Percentiles rank a stretch among this genome's conserved stretches.
These are phyloP conservation scores for Fusarium euwallaceae DNA, from an alignment of 2,329 filamentous ascomycete genomes.

Conservation along the genomic window DNA sequence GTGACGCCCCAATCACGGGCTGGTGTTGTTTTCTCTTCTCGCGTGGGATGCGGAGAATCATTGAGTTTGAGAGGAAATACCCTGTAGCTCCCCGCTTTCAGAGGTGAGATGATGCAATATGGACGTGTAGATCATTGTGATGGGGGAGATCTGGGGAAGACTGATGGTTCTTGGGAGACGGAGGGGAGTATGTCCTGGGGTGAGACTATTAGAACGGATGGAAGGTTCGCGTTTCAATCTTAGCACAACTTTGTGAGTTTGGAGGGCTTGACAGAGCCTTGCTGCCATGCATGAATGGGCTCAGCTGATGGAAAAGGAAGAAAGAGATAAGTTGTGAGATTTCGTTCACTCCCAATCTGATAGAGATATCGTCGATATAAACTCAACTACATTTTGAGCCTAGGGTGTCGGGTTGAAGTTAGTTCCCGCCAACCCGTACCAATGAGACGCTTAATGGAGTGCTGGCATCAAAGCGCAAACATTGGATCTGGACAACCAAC, in stretches of 20 bases:
- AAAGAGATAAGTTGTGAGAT: neutral
- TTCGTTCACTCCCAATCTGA: accelerated
- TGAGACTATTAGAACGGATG: neutral
- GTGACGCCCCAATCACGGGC: neutral
- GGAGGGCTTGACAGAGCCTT: neutral
- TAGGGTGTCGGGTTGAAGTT: neutral
- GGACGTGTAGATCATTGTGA: neutral
- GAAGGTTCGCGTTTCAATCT: neutral
- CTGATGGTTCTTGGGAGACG: neutral
- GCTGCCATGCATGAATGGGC: neutral
- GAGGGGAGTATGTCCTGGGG: neutral
- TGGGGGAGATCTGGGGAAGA: neutral
- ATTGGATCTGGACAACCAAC: neutral
- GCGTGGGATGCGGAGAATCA: neutral
- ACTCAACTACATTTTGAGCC: neutral
- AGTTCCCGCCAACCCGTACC: neutral
- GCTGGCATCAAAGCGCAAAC: neutral
- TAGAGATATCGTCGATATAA: neutral
- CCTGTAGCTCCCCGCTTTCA: neutral
- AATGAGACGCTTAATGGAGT: neutral
- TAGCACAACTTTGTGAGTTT: neutral
- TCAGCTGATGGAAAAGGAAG: neutral
- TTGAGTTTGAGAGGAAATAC: neutral
- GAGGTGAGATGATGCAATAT: neutral
- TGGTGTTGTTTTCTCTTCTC: neutral